These are phyloP conservation scores for Oenanthe javanica DNA, from an alignment of 140 eudicot genomes.

Conservation along the genomic window DNA sequence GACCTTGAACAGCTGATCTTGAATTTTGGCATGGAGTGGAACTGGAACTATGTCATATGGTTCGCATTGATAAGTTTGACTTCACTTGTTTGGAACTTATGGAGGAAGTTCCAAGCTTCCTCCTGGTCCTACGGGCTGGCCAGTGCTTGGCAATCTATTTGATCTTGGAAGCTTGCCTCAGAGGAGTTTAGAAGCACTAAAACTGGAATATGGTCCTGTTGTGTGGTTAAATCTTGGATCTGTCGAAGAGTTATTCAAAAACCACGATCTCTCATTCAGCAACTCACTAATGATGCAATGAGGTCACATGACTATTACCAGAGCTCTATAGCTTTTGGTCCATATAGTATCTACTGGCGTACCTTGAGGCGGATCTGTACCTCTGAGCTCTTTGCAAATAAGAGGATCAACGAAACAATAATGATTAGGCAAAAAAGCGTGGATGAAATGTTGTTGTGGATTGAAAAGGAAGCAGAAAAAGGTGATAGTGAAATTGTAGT, in stretches of 20 bases:
- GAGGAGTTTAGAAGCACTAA: not conserved
- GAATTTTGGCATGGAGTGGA: too few relatives aligned
- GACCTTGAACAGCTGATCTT: too few relatives aligned
- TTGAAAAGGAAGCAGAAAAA: not conserved
- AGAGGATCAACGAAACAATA: not conserved
- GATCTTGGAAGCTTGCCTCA: constrained; percentile 8
- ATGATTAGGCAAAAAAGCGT: not conserved
- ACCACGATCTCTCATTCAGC: constrained; percentile 10
- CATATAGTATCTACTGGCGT: not conserved
- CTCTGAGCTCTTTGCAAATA: not conserved
- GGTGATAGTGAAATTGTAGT: not conserved
- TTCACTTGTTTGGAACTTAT: not conserved
- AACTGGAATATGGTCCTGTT: not conserved
- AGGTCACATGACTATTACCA: not conserved
- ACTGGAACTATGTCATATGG: too few relatives aligned
- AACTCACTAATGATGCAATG: not conserved
- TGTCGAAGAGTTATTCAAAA: constrained; percentile 8
- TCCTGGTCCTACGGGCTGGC: constrained; percentile 21
- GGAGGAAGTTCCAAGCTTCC: constrained; percentile 1
- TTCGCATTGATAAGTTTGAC: too few relatives aligned
- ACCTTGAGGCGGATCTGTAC: not conserved
- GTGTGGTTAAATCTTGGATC: constrained; percentile 13
- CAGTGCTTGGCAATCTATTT: constrained; percentile 4
- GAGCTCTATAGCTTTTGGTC: not conserved
- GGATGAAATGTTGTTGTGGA: not conserved